Percentiles rank a stretch among this genome's conserved stretches.
Conservation (phyloP, 441 rosid species). For the Pelargonium citronellum region DNA sequence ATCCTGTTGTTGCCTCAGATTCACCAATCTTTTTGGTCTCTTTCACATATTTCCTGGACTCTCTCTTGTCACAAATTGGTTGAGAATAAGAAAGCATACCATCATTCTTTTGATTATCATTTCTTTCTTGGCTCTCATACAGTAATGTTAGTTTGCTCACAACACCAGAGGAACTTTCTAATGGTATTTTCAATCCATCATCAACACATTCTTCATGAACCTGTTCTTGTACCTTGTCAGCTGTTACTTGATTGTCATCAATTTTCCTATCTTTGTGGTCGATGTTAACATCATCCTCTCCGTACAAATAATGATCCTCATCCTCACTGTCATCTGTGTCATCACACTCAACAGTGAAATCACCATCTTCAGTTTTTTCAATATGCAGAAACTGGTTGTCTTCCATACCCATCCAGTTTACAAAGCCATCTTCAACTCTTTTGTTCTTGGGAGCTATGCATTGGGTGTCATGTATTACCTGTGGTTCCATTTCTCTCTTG, state of each 20-base stretch:
- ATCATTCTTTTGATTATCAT: slow-evolving; percentile 11
- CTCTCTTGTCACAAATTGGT: slow-evolving; percentile 9
- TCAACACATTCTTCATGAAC: slow-evolving; percentile 12
- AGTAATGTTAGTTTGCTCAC: slow-evolving; percentile 11
- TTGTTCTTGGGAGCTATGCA: slow-evolving; percentile 9
- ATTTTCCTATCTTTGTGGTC: slow-evolving; percentile 19
- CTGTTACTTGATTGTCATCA: slow-evolving; percentile 9
- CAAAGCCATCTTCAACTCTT: slow-evolving; percentile 24
- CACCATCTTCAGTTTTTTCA: slow-evolving; percentile 28
- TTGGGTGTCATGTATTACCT: slow-evolving; percentile 12
- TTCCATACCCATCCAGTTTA: slow-evolving; percentile 41
- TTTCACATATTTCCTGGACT: slow-evolving; percentile 16
- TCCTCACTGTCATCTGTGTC: slow-evolving; percentile 33
- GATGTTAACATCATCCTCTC: slow-evolving; percentile 24
- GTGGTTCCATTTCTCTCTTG: slow-evolving; percentile 21
- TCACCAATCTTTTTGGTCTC: slow-evolving; percentile 16
- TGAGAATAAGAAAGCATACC: slow-evolving; percentile 13
- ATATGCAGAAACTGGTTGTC: slow-evolving; percentile 26
- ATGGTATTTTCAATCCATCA: slow-evolving; percentile 12
- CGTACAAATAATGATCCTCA: slow-evolving; percentile 26
- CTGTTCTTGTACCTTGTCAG: slow-evolving; percentile 15
- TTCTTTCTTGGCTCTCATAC: slow-evolving; percentile 10
- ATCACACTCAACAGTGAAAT: slow-evolving; percentile 24
- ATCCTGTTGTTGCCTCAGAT: slow-evolving; percentile 14
- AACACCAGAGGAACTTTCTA: slow-evolving; percentile 16